Evolutionary conservation across 495 filamentous ascomycete species (phyloP).

Genomic region (Penicillium simplicissimum): DNA sequence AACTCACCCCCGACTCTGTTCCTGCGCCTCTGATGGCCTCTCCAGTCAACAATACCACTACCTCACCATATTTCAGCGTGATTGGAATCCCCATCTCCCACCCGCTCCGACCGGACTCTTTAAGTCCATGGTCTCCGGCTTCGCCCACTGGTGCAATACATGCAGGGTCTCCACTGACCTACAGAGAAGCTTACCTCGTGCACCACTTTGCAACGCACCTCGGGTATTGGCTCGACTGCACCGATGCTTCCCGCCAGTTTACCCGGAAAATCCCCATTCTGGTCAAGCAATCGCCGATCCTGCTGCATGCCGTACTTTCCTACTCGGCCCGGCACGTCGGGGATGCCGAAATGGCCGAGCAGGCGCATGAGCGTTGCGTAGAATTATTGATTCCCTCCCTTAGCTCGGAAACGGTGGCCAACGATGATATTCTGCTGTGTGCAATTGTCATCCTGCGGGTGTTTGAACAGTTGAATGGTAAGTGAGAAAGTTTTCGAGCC

Average conservation of each 20-base stretch:
- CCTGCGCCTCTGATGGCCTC: slow-evolving; percentile 8
- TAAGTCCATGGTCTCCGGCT: slow-evolving; percentile 13
- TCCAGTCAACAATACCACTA: slow-evolving; percentile 9
- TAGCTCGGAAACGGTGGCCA: slow-evolving; percentile 11
- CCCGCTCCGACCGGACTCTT: slow-evolving; percentile 4
- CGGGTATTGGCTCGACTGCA: slow-evolving; percentile 16
- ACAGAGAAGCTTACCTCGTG: slow-evolving; percentile 15
- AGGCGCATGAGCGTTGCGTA: slow-evolving; percentile 15
- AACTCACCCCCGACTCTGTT: slow-evolving; percentile 10
- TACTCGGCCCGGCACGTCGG: slow-evolving; percentile 15
- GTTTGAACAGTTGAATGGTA: slow-evolving; percentile 19
- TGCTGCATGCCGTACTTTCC: slow-evolving; percentile 16
- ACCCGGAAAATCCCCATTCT: slow-evolving; percentile 14
- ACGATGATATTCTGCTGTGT: slow-evolving; percentile 16
- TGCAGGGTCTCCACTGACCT: slow-evolving; percentile 11
- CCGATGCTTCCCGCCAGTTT: slow-evolving; percentile 16
- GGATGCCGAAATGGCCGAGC: slow-evolving; percentile 15
- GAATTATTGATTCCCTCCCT: slow-evolving; percentile 17
- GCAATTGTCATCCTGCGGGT: slow-evolving; percentile 18
- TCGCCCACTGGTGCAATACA: slow-evolving; percentile 4
- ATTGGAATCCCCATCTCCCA: slow-evolving; percentile 8
- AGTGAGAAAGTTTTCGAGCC: slow-evolving; percentile 7
- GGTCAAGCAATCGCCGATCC: slow-evolving; percentile 14
- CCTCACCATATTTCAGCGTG: slow-evolving; percentile 10
- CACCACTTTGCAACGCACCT: slow-evolving; percentile 16